phyloP scores from a whole-genome alignment of 1,284 basidiomycete genomes.

The Boletus subluridellus region DNA sequence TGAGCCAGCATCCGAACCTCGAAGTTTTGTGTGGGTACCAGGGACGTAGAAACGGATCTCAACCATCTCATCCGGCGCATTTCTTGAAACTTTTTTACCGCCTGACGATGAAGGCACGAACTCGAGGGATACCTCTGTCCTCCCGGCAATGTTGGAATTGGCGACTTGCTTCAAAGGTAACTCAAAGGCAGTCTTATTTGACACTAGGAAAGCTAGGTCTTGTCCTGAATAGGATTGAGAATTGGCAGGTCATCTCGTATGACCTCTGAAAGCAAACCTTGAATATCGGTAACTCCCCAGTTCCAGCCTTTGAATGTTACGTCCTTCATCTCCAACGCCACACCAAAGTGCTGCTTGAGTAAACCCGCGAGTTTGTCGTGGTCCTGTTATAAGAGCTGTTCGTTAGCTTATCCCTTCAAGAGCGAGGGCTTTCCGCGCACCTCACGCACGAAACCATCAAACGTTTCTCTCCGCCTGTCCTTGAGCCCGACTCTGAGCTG shows the following conservation, averaged over 20 bases:
- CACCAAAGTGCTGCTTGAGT: constrained; percentile 83
- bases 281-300: constrained; percentile 95
- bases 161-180: constrained; percentile 85
- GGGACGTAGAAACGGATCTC: constrained; percentile 98
- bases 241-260: not conserved
- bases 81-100: constrained; percentile 47
- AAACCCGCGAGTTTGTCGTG: constrained; percentile 73
- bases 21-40: constrained; percentile 68
- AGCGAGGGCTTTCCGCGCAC: constrained; percentile 40
- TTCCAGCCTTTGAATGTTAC: constrained; percentile 95
- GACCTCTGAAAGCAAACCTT: constrained; percentile 53
- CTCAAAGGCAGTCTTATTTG: constrained; percentile 90
- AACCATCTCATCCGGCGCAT: constrained; percentile 80
- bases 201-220: constrained; percentile 87
- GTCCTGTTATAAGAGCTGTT: constrained; percentile 50
- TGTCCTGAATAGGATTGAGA: constrained; percentile 52
- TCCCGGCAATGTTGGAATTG: constrained; percentile 97
- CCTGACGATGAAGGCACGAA: constrained; percentile 60
- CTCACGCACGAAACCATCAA: constrained; percentile 92
- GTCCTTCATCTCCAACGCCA: constrained; percentile 85
- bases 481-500: constrained; percentile 83
- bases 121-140: constrained; percentile 96
- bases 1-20: constrained; percentile 74
- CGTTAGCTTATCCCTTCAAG: constrained; percentile 2
- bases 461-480: constrained; percentile 75